Conservation (phyloP, 306 rosid genomes). For the Vigna trinervia region DNA sequence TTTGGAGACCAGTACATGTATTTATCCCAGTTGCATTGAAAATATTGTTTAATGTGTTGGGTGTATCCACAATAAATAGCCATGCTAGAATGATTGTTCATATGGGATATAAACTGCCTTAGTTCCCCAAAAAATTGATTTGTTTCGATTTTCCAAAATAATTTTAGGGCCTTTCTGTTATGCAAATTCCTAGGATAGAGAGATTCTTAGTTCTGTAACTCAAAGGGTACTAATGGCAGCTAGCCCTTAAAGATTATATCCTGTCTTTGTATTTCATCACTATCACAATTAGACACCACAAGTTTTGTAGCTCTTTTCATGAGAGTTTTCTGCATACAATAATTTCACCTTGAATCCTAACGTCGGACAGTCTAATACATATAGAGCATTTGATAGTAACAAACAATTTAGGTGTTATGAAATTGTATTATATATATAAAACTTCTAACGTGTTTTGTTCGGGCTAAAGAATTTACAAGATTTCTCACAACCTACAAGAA, state of each 20-base stretch:
- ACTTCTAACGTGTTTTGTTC: no score
- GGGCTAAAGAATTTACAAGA: no score
- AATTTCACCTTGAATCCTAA: background rate
- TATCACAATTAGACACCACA: background rate
- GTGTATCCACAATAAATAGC: background rate
- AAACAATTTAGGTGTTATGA: no score
- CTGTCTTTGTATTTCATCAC: background rate
- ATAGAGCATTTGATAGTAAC: no score
- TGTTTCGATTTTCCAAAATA: background rate
- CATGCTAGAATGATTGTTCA: background rate
- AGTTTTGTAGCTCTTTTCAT: background rate
- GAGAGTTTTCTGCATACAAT: background rate
- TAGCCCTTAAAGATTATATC: background rate
- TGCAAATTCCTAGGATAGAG: no score
- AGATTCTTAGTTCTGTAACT: no score
- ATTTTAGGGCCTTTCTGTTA: background rate
- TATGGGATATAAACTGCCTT: background rate
- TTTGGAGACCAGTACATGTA: background rate
- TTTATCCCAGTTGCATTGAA: background rate
- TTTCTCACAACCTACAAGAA: no score
- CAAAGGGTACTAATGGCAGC: no score
- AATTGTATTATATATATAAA: no score
- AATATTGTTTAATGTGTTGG: background rate
- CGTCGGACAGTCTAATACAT: no score
- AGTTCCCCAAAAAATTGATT: background rate